Percentiles rank a stretch among this genome's conserved stretches.
Evolutionary conservation across 2,329 filamentous ascomycete genomes (phyloP).

Genomic region (Fusarium floridanum): DNA sequence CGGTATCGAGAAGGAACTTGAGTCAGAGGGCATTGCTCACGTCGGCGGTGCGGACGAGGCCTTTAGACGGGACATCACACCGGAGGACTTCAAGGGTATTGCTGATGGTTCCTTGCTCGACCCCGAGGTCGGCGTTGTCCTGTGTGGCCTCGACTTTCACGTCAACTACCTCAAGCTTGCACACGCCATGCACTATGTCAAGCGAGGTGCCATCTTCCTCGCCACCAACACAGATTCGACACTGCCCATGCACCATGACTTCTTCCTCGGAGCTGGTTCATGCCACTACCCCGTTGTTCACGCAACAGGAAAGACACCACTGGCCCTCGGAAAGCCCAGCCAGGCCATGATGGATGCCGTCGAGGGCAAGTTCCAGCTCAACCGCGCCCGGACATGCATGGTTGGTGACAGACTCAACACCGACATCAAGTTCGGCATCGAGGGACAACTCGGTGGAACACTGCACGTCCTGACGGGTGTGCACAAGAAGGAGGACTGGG

Average conservation of each 20-base stretch:
- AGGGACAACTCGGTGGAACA: slow-evolving; percentile 91
- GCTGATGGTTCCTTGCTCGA: slow-evolving; percentile 83
- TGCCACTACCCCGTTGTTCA: slow-evolving; percentile 82
- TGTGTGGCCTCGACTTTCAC: slow-evolving; percentile 93
- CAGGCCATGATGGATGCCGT: slow-evolving; percentile 99
- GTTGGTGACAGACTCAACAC: slow-evolving; percentile 94
- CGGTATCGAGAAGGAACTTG: slow-evolving; percentile 91
- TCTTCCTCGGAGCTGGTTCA: slow-evolving; percentile 94
- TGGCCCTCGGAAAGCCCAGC: slow-evolving; percentile 91
- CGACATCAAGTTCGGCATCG: slow-evolving; percentile 94
- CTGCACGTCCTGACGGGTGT: slow-evolving; percentile 93
- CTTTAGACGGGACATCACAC: slow-evolving; percentile 81
- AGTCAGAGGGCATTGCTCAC: slow-evolving; percentile 81
- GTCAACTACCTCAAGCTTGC: slow-evolving; percentile 94
- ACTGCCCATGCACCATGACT: slow-evolving; percentile 81
- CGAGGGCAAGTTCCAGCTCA: slow-evolving; percentile 93
- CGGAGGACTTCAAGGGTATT: slow-evolving; percentile 83
- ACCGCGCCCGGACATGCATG: slow-evolving; percentile 91
- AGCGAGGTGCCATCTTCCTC: slow-evolving; percentile 84
- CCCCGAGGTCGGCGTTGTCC: slow-evolving; percentile 88
- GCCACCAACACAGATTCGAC: slow-evolving; percentile 96
- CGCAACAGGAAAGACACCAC: slow-evolving; percentile 76
- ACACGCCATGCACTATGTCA: slow-evolving; percentile 87
- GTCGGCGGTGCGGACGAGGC: slow-evolving; percentile 88
- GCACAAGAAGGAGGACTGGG: slow-evolving; percentile 84